phyloP scores from a whole-genome alignment of 371 early-diverging fungal genomes.

The Umbelopsis sp. region DNA sequence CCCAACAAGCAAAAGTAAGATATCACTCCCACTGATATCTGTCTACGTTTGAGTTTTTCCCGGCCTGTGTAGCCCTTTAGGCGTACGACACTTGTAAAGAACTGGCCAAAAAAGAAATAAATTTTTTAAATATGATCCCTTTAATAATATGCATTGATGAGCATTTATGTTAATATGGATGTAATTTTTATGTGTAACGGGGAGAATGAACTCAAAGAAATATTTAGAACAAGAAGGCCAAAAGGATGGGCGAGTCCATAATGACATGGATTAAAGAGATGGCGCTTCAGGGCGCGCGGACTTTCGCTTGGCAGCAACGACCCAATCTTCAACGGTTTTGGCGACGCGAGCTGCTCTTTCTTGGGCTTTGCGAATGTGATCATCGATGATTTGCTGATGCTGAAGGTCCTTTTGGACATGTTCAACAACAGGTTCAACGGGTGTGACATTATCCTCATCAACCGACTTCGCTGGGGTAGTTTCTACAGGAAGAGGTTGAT shows the following conservation, averaged over 20 bases:
- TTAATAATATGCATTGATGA: not conserved
- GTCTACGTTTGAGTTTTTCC: too few relatives aligned
- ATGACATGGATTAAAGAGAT: not conserved
- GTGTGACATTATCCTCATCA: not conserved
- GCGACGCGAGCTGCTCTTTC: conserved; percentile 10
- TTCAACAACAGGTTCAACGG: not conserved
- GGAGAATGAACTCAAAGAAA: not conserved
- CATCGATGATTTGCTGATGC: conserved; percentile 1
- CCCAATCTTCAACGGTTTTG: conserved; percentile 14
- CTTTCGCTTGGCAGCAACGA: conserved; percentile 11
- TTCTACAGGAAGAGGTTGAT: conserved; percentile 8
- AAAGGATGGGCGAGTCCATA: not conserved
- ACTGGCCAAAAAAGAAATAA: not conserved
- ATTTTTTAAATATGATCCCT: not conserved
- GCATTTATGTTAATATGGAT: not conserved
- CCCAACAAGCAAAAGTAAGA: conserved; percentile 13
- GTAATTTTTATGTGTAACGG: not conserved
- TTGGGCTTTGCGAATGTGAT: conserved; percentile 15
- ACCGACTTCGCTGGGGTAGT: not conserved
- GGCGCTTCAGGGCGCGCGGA: conserved; percentile 1
- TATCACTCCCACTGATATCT: too few relatives aligned
- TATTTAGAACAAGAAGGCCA: not conserved
- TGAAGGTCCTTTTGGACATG: not conserved
- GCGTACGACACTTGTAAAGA: not conserved
- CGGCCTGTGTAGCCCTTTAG: not conserved